phyloP scores from a whole-genome alignment of 768 basidiomycete species.

The Boletales sp. region DNA sequence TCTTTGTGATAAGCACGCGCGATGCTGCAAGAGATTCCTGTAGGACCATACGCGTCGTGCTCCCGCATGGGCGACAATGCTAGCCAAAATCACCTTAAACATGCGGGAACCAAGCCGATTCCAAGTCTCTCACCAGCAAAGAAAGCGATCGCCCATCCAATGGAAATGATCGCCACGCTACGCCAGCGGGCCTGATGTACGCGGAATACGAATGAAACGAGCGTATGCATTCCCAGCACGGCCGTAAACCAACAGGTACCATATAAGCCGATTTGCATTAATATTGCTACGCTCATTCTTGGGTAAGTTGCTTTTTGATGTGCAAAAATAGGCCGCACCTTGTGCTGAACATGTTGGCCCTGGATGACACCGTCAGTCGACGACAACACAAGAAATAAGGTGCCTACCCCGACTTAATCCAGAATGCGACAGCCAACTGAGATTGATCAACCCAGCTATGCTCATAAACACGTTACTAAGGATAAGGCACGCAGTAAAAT shows the following conservation, averaged over 20 bases:
- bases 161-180: conserved; percentile 36
- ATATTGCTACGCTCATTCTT: conserved; percentile 35
- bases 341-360: conserved; percentile 53
- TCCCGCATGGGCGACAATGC: conserved; percentile 35
- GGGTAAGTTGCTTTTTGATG: neutral
- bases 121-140: conserved; percentile 44
- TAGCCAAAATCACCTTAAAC: conserved; percentile 22
- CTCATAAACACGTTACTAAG: conserved; percentile 54
- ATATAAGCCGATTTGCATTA: conserved; percentile 63
- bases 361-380: conserved; percentile 19
- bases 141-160: conserved; percentile 55
- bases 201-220: conserved; percentile 60
- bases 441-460: conserved; percentile 49
- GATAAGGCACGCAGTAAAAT: conserved; percentile 63
- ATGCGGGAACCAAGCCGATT: neutral
- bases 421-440: conserved; percentile 44
- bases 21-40: conserved; percentile 52
- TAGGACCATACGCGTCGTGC: conserved; percentile 47
- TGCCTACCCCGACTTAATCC: conserved; percentile 48
- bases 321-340: conserved; percentile 39
- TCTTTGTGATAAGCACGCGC: conserved; percentile 37
- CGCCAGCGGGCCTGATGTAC: conserved; percentile 49
- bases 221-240: conserved; percentile 63
- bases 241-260: conserved; percentile 62
- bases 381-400: neutral